phyloP scores from a whole-genome alignment of 352 stramenopile species.

The Globisporangium solare region DNA sequence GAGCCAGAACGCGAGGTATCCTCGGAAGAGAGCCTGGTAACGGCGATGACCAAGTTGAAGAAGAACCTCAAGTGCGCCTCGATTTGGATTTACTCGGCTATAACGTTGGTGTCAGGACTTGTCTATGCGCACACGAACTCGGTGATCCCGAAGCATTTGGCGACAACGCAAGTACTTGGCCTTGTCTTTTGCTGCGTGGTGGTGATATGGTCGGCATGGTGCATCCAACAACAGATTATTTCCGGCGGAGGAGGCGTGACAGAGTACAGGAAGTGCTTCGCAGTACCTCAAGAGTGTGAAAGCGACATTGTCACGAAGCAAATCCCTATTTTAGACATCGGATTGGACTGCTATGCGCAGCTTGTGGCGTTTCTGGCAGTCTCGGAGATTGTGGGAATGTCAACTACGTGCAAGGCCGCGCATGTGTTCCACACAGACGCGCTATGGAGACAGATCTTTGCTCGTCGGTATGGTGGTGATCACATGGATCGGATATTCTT shows the following conservation, averaged over 20 bases:
- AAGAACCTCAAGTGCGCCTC: conserved; percentile 4
- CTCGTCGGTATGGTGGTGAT: conserved; percentile 5
- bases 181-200: conserved; percentile 28
- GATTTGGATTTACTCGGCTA: conserved; percentile 19
- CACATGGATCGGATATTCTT: neutral
- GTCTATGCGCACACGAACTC: conserved; percentile 26
- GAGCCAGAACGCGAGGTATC: neutral
- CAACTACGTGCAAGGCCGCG: conserved; percentile 19
- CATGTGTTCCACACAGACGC: conserved; percentile 13
- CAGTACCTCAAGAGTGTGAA: neutral
- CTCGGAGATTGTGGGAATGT: conserved; percentile 26
- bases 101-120: conserved; percentile 11
- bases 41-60: conserved; percentile 9
- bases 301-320: neutral
- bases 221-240: conserved; percentile 47
- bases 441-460: conserved; percentile 29
- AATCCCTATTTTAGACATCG: conserved; percentile 11
- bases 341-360: conserved; percentile 29
- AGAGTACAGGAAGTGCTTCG: too few relatives aligned
- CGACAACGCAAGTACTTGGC: conserved; percentile 22
- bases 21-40: conserved; percentile 8
- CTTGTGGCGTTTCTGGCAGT: conserved; percentile 30
- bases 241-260: neutral
- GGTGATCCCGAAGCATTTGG: conserved; percentile 24
- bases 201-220: conserved; percentile 35